phyloP scores from a whole-genome alignment of 2,329 filamentous ascomycete genomes.

The Ophiocordyceps camponoti-leonardi region DNA sequence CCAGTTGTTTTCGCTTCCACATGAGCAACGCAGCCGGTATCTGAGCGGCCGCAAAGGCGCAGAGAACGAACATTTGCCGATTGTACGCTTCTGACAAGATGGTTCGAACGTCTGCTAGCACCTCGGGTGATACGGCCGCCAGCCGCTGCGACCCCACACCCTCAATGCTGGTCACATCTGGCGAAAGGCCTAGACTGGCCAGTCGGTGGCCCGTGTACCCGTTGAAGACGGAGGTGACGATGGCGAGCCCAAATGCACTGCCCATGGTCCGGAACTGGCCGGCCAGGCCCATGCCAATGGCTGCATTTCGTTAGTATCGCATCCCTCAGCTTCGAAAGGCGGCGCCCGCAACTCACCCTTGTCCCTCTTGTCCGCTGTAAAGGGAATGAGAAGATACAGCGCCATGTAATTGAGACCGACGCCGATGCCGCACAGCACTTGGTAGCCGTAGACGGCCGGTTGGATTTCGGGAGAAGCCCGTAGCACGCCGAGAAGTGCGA shows the following conservation, averaged over 20 bases:
- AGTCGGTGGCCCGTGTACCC: neutral
- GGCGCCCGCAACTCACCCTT: neutral
- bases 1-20: neutral
- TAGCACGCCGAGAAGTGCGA: neutral
- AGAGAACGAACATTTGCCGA: neutral
- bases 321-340: neutral
- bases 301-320: neutral
- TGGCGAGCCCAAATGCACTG: neutral
- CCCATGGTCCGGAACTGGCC: neutral
- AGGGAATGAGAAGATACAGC: neutral
- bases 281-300: neutral
- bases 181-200: neutral
- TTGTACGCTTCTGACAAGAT: neutral
- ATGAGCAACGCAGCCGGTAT: neutral
- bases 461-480: neutral
- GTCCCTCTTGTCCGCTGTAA: neutral
- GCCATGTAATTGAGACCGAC: neutral
- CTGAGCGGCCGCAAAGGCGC: neutral
- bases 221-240: neutral
- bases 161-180: neutral
- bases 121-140: neutral
- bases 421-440: neutral
- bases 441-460: neutral
- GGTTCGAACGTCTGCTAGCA: neutral
- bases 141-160: neutral